Evolutionary conservation across 2,329 filamentous ascomycete species (phyloP), one percentile per base, ranked within the genome.

Genomic region (Neofusicoccum kwambonambiense): DNA sequence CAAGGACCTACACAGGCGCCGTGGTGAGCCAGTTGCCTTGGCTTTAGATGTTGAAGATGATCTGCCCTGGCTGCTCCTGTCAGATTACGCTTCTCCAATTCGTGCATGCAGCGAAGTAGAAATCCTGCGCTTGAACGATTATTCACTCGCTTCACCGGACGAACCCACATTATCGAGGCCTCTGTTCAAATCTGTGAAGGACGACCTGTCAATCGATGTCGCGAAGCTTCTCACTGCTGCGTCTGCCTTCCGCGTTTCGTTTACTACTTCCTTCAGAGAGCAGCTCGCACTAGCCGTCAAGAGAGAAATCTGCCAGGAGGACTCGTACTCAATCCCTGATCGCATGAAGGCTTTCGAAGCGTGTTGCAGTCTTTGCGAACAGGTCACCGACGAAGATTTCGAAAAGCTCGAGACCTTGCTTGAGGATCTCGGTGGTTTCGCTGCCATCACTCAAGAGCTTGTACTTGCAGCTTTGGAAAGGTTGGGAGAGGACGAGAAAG

Each of bases 311-410:
- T 90, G 92, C 61, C 87, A 90, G 67, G 89, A 92, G 57, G 86
- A 90, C 1, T 86, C 89, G 3, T 67, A 77, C 17, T 76, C 76
- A 11, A 68, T 75, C 34, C 82, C 87, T 12, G 90, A 93, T 71
- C 87, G 91, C 39, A 90, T 98, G 73, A 87, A 91, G 71, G 83
- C 83, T 65, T 89, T 98, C 69, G 93, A 91, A 56, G 90, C 93
- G 67, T 88, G 88, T 67, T 90, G 90, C 66, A 89, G 89, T 31
- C 91, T 97, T 70, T 88, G 87, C 75, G 87, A 89, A 37, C 89
- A 91, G 65, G 87, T 98, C 61, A 90, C 90, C 1, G 91, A 97
- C 62, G 92, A 96, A 58, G 89, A 93, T 58, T 92, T 89, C 68
- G 82, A 87, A 45, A 85, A 87, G 64, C 84, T 96, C n/a, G 84